Conservation (phyloP, 495 filamentous ascomycete genomes). For the Talaromyces borbonicus region DNA sequence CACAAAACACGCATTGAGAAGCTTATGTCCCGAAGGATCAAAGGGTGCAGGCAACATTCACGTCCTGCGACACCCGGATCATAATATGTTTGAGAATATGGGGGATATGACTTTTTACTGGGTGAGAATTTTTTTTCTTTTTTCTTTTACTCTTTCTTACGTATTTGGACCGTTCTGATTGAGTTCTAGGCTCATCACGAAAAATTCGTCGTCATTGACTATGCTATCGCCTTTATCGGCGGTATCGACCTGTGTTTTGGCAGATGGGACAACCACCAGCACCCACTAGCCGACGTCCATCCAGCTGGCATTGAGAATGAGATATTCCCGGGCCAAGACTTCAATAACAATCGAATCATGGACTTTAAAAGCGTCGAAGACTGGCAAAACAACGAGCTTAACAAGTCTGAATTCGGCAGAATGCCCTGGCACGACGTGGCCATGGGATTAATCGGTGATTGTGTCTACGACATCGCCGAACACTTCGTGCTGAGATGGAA, state of each 20-base stretch:
- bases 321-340: slow-evolving; percentile 92
- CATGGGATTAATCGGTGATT: slow-evolving; percentile 81
- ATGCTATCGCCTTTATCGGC: slow-evolving; percentile 80
- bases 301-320: slow-evolving; percentile 73
- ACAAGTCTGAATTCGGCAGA: slow-evolving; percentile 81
- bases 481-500: slow-evolving; percentile 97
- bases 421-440: slow-evolving; percentile 98
- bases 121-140: slow-evolving; percentile 29
- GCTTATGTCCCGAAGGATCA: slow-evolving; percentile 68
- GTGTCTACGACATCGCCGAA: slow-evolving; percentile 89
- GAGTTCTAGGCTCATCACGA: slow-evolving; percentile 70
- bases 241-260: slow-evolving; percentile 96
- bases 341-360: slow-evolving; percentile 92
- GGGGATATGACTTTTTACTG: slow-evolving; percentile 98
- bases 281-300: slow-evolving; percentile 79
- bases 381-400: slow-evolving; percentile 90
- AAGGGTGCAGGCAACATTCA: slow-evolving; percentile 79
- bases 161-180: slow-evolving; percentile 12
- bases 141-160: not conserved
- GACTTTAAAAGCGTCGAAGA: slow-evolving; percentile 86
- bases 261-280: slow-evolving; percentile 80
- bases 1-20: slow-evolving; percentile 79
- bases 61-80: slow-evolving; percentile 88
- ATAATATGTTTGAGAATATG: slow-evolving; percentile 87
- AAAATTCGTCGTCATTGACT: slow-evolving; percentile 92